Base-by-base conservation (phyloP, 768 basidiomycete species). In the Pleurotus pulmonarius region DNA sequence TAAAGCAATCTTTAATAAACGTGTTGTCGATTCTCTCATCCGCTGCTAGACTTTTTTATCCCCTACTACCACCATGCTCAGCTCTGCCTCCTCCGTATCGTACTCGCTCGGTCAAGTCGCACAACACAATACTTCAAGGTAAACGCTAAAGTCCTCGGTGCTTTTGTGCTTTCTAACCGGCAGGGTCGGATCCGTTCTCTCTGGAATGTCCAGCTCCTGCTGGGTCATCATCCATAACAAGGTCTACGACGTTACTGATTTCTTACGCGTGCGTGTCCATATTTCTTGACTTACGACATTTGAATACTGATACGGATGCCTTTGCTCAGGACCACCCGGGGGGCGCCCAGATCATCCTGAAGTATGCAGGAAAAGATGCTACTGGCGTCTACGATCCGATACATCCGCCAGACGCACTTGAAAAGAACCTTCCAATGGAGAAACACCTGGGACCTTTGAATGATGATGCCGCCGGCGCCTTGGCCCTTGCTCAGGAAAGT, bases 241-340 rank as follows among this genome's bases (percentile, higher is more conserved):
- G 54, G 91, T 92, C n/a, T 93, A 93, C 72, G 90, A 93, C 72
- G 88, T 92, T 53, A 90, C 90, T 5, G 86, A 87, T 39, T 90
- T 92, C 68, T 72, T 92, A 39, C 72, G 80, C 53, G 89, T 87
- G 58, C 37, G 76, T 34, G 59, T 20, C 48, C 38, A 25, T 44
- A 56, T 18, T 40, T 34, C n/a, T 40, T 12, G 25, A 56, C 34
- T 56, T 12, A 37, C 34, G 54, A 49, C 15, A 20, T 34, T 34
- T 34, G 9, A 34, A 34, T 34, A 34, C n/a, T 41, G 38, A 20
- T 51, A 34, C 37, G 22, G 38, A 16, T 43, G 46, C 45, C 57
- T 57, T 26, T 51, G 29, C 61, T 24, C 60, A 88, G 85, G 80
- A 86, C 49, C 90, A 92, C 62, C 89, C 90, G 5, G 94, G 95